Base-by-base conservation (phyloP, 139 green algal genomes). In the Dunaliella sp. region DNA sequence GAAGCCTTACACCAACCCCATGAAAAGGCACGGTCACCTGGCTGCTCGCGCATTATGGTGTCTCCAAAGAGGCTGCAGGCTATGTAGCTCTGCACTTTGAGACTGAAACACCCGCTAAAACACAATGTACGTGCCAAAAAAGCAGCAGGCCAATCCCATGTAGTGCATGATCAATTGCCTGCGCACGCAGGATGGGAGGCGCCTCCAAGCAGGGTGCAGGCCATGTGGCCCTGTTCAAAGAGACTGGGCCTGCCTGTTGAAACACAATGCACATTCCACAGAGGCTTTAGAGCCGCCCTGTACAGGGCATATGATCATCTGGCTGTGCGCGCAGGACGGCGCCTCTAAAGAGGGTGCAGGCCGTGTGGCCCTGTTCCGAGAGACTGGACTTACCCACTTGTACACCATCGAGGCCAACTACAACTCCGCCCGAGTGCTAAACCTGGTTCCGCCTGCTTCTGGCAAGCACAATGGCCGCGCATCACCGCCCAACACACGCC, bases 241-340 rank as follows among this genome's bases (percentile, higher is more conserved):
- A 90, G 80, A 93, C 89, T 0, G 88, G 88, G 0, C 83, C 93
- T 1, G 82, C 87, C 22, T 90, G 92, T 85, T 83, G 93, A 32
- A 93, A 93, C 88, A 93, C 90, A 3, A 81, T 95, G 2, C 90
- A 95, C n/a, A n/a, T n/a, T n/a, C n/a, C n/a, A n/a, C n/a, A n/a
- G n/a, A n/a, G n/a, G n/a, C n/a, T n/a, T n/a, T n/a, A n/a, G n/a
- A n/a, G n/a, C n/a, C n/a, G n/a, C n/a, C n/a, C n/a, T n/a, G n/a
- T n/a, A n/a, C n/a, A n/a, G n/a, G n/a, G n/a, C n/a, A n/a, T n/a
- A n/a, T n/a, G n/a, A n/a, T n/a, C n/a, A n/a, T n/a, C n/a, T n/a
- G n/a, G n/a, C n/a, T n/a, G n/a, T n/a, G n/a, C n/a, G n/a, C n/a
- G n/a, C n/a, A n/a, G 85, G 89, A 91, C 83, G 92, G 92, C 28